Evolutionary conservation across 345 rosid genomes (phyloP), one percentile per base, ranked within the genome.

Genomic region (Diplotaxis tenuifolia): DNA sequence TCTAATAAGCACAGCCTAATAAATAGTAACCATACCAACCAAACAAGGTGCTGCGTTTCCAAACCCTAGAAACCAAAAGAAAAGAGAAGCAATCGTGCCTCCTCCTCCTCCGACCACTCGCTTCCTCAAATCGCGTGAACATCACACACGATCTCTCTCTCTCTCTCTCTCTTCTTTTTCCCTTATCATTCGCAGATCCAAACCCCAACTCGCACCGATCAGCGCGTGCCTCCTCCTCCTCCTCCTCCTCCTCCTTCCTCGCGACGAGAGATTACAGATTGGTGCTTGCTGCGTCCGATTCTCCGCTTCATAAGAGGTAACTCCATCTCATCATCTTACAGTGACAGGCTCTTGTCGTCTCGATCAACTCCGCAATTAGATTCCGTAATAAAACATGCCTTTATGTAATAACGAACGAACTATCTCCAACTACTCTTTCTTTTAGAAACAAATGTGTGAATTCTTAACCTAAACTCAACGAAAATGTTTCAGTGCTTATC

Each of bases 191-290:
- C 64, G 28, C 73, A 71, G 80, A 77, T 77, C 80, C 18, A 60
- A 20, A 52, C 79, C 5, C 80, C 80, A 66, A 77, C 80, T 77
- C 80, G 80, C 80, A 71, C 61, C 52, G 23, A 59, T 66, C 62
- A 68, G 80, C 80, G 80, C 80, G 80, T 77, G 77, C 20, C n/a
- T 57, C 54, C 5, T 40, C 49, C 40, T 34, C 10, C 19, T 2
- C n/a, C 21, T 49, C 0, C 34, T 20, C 11, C 64, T 5, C 31
- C 65, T 19, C 23, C 71, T 12, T 75, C 65, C 3, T 67, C 74
- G 22, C 77, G 19, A 10, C 53, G 53, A 62, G 53, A 62, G 68
- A 23, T 71, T 60, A 23, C 5, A 25, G 40, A 28, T 28, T n/a
- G n/a, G n/a, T 9, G 32, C 7, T 73, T 57, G n/a, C 8, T 9